These are phyloP conservation scores for Podospora pseudoanserina DNA, from an alignment of 495 filamentous ascomycete genomes.

Conservation along the genomic window DNA sequence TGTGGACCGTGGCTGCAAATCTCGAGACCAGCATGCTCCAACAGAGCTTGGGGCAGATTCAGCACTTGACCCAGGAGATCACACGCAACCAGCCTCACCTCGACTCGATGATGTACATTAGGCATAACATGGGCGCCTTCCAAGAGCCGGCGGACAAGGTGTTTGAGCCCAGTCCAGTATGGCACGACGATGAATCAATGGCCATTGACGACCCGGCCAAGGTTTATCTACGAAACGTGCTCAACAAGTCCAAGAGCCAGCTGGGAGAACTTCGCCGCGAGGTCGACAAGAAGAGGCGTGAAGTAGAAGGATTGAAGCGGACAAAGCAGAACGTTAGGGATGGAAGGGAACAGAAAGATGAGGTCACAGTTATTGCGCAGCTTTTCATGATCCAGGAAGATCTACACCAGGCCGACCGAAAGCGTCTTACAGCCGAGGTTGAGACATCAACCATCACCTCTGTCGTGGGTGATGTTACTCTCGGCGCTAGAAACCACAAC, in stretches of 20 bases:
- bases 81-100: constrained; percentile 81
- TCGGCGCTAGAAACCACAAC: constrained; percentile 89
- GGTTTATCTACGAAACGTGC: constrained; percentile 83
- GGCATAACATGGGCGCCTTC: constrained; percentile 78
- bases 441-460: constrained; percentile 85
- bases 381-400: constrained; percentile 79
- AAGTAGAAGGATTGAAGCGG: constrained; percentile 71
- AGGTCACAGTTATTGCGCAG: constrained; percentile 70
- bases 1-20: constrained; percentile 76
- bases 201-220: constrained; percentile 78
- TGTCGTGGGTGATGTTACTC: constrained; percentile 82
- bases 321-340: constrained; percentile 70
- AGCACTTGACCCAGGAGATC: constrained; percentile 73
- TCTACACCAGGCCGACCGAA: constrained; percentile 80
- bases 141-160: constrained; percentile 76
- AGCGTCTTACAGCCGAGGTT: constrained; percentile 81
- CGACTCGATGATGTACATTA: constrained; percentile 95
- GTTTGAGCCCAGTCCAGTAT: constrained; percentile 95
- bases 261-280: constrained; percentile 74
- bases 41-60: constrained; percentile 65
- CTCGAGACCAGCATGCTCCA: constrained; percentile 73
- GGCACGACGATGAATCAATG: constrained; percentile 90
- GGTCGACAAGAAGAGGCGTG: constrained; percentile 74
- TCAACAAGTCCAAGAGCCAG: constrained; percentile 83
- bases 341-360: constrained; percentile 79